Evolutionary conservation across 1,139 yeast genomes (phyloP), one percentile per base, ranked within the genome.

Genomic region (Yamadazyma pseudoaaseri): DNA sequence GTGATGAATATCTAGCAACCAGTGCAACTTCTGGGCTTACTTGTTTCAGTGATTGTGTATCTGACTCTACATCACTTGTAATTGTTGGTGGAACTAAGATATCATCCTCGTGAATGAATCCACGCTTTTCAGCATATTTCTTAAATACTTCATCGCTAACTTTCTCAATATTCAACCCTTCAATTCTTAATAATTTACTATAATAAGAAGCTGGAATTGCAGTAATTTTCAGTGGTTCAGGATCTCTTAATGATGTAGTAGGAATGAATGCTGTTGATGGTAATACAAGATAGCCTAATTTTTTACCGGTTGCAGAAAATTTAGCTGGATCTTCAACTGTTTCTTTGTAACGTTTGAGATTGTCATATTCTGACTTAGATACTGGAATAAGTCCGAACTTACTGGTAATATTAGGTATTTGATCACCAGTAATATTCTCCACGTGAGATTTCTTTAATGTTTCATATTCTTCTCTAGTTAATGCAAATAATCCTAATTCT

Each of bases 181-280:
- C 76, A 31, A 62, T 62, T 36, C 64, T 66, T 13, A 76, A 56
- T 42, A 81, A 57, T 51, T 77, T 78, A 44, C 73, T 73, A 54
- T 80, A 83, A 51, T 81, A 82, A 3, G 79, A 69, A 6, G 73
- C 62, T 10, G 90, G 89, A 24, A 83, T 52, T 6, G 81, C 79
- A 36, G 79, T 80, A 23, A 81, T 81, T 44, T 76, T 75, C 9
- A 62, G 59, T n/a, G 68, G 56, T 40, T 79, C 85, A 2, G 84
- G 78, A 6, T 56, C 58, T 47, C 74, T 69, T 8, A 76, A 71
- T 20, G 73, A 70, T 2, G 81, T 77, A 0, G 86, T 80, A 2
- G 85, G 77, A 40, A 82, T 60, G 46, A 74, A 81, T 3, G 80
- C 64, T 12, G 67, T 51, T 30, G 63, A 65, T 3, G 89, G 85